Evolutionary conservation across 78 protist genomes (phyloP).

Genomic region (Dictyostelium intermedium): DNA sequence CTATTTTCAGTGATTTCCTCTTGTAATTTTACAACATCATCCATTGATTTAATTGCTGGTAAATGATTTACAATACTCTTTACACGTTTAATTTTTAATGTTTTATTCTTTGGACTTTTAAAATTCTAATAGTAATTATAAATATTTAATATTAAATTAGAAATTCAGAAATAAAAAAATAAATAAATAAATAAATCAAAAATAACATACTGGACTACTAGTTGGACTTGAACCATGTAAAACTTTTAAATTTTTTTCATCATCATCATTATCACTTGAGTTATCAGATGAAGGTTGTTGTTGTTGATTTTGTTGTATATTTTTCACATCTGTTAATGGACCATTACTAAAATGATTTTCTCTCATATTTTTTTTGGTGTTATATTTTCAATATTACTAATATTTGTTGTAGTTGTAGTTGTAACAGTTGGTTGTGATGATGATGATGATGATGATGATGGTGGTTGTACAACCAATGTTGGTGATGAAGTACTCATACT

Average conservation of each 20-base stretch:
- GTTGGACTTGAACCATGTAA: constrained; percentile 5
- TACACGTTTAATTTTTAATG: constrained; percentile 43
- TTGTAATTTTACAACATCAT: constrained; percentile 70
- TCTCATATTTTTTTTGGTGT: neutral
- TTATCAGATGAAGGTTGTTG: neutral
- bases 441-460: neutral
- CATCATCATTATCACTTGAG: neutral
- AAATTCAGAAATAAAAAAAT: neutral
- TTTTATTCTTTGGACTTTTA: constrained; percentile 22
- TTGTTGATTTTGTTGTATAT: neutral
- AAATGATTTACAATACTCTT: constrained; percentile 2
- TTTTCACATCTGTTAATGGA: neutral
- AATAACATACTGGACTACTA: constrained; percentile 20
- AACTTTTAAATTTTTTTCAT: neutral
- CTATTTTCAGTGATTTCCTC: constrained; percentile 72
- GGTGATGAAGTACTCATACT: neutral
- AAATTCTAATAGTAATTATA: neutral
- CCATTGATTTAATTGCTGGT: constrained; percentile 59
- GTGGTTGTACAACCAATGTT: neutral
- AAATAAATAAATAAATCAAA: neutral
- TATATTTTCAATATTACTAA: neutral
- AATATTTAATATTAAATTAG: neutral
- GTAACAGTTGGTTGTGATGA: neutral
- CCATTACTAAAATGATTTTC: neutral
- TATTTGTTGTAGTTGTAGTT: neutral